Base-by-base conservation (phyloP, 2,329 filamentous ascomycete genomes). In the Blastomyces gilchristii region DNA sequence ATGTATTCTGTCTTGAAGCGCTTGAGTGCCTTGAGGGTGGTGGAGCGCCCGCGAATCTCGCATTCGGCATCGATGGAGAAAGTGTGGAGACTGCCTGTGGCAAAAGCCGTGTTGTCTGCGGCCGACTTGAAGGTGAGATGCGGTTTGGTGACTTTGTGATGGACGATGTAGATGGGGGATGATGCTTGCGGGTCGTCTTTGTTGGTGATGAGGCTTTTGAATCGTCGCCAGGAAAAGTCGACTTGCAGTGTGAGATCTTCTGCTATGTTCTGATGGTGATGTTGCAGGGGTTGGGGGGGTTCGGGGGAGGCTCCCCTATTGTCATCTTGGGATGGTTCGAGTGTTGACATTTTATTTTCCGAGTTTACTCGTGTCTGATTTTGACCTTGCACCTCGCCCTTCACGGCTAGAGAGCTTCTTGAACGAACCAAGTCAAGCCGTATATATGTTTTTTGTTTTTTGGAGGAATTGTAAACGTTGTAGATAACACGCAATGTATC, bases 41-140 rank as follows among this genome's bases (percentile, higher is more conserved):
- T 69, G 31, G 64, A 66, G 1, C 63, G 67, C 9, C 69, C 69
- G 53, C 68, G 67, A 22, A 71, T 60, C 41, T 70, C 65, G 61
- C 69, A 73, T 37, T 71, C 67, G 6, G 71, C 66, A 50, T 72
- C 67, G 57, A 73, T 74, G 18, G 59, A 66, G 63, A 73, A 34
- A 3, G 58, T 18, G 54, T 69, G 68, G 0, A 74, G 60, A 0
- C 63, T 68, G 9, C 70, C 68, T 14, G 43, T 60, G 28, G 45
- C 58, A 28, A 60, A 60, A 28, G 67, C 39, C 31, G 67, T 54
- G 28, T 66, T 56, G 28, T 62, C 53, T 14, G 50, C 25, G 5
- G 62, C 59, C 3, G 58, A 58, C 56, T 66, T 69, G 65, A 70
- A 70, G 25, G 65, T 65, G 25, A 72, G 47, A 25, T 63, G 60